These are phyloP conservation scores for Globisporangium sylvaticum DNA, from an alignment of 352 stramenopile species.

Conservation along the genomic window DNA sequence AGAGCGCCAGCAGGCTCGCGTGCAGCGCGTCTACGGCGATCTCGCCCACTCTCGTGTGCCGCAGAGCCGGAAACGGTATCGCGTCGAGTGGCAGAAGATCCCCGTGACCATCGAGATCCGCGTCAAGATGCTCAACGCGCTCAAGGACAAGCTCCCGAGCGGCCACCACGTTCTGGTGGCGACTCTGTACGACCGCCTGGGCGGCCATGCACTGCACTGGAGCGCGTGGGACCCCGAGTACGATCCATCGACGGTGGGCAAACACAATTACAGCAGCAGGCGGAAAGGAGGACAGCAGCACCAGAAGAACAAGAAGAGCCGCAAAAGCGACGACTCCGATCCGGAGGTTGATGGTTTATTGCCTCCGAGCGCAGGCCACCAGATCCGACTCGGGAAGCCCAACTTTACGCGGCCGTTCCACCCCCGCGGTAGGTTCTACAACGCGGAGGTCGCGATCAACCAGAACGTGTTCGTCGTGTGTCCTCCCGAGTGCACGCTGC, in stretches of 20 bases:
- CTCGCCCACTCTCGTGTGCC: conserved; percentile 37
- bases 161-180: conserved; percentile 80
- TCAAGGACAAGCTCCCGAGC: conserved; percentile 81
- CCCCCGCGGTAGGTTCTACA: conserved; percentile 82
- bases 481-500: conserved; percentile 51
- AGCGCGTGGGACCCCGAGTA: conserved; percentile 55
- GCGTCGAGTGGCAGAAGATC: conserved; percentile 68
- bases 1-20: conserved; percentile 53
- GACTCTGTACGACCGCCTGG: conserved; percentile 84
- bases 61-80: conserved; percentile 45
- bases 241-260: background rate
- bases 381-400: conserved; percentile 17
- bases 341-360: background rate
- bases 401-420: conserved; percentile 72
- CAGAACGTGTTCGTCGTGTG: conserved; percentile 81
- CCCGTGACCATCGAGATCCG: conserved; percentile 72
- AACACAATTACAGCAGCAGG: background rate
- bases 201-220: conserved; percentile 76
- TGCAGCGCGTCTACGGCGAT: conserved; percentile 59
- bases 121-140: conserved; percentile 54
- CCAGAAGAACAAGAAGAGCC: background rate
- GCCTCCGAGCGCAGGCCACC: background rate
- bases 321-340: conserved; percentile 1
- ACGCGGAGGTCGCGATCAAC: conserved; percentile 72
- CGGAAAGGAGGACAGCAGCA: conserved; percentile 9